Evolutionary conservation across 73 alveolate species (phyloP).

Genomic region (Tetrahymena borealis): DNA sequence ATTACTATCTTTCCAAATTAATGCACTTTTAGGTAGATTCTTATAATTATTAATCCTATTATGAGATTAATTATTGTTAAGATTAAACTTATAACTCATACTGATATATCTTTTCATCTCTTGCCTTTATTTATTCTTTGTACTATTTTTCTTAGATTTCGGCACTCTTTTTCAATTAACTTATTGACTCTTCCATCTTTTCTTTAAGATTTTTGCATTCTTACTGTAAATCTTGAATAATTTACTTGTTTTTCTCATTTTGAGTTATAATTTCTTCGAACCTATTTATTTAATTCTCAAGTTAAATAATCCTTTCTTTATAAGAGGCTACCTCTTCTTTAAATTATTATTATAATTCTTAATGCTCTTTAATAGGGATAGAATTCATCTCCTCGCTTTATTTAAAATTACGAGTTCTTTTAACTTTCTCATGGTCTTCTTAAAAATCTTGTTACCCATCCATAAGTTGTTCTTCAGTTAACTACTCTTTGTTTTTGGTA

Average conservation of each 20-base stretch:
- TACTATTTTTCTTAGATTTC: not conserved
- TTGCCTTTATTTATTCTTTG: not conserved
- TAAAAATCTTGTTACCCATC: not conserved
- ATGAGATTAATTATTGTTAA: not conserved
- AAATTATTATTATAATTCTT: not conserved
- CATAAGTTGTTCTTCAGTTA: not conserved
- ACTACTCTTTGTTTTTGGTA: not conserved
- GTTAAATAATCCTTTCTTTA: not conserved
- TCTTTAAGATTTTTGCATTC: not conserved
- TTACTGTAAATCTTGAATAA: not conserved
- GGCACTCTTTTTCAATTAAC: not conserved
- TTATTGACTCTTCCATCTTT: not conserved
- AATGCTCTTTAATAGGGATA: not conserved
- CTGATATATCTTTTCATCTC: not conserved
- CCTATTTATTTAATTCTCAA: not conserved
- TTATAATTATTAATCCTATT: not conserved
- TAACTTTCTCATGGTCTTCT: not conserved
- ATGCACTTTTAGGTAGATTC: not conserved
- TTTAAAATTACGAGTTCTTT: not conserved
- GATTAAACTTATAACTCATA: not conserved
- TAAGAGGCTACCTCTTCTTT: not conserved
- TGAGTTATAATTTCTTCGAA: not conserved
- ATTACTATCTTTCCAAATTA: not conserved
- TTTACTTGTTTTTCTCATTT: not conserved
- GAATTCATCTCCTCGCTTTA: too few species aligned